Conservation (phyloP, 352 stramenopile genomes). For the Phytophthora pseudosyringae region DNA sequence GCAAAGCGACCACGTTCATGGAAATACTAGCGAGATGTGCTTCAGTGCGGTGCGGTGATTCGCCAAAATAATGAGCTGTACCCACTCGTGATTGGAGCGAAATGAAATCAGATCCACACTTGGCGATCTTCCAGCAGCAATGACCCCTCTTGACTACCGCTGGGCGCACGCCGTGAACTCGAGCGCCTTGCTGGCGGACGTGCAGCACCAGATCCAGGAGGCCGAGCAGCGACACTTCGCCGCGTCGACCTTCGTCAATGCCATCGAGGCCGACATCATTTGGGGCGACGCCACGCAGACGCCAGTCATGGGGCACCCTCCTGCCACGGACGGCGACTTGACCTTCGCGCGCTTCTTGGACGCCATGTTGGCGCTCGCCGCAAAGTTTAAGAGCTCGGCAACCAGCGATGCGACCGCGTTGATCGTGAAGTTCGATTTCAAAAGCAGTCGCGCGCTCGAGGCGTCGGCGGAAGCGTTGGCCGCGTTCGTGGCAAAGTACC, state of each 20-base stretch:
- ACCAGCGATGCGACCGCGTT: conserved; percentile 40
- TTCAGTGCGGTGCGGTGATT: conserved; percentile 2
- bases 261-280: conserved; percentile 77
- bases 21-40: conserved; percentile 32
- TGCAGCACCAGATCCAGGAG: conserved; percentile 40
- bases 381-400: conserved; percentile 14
- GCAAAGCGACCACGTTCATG: conserved; percentile 6
- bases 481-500: conserved; percentile 51
- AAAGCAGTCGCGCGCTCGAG: conserved; percentile 60
- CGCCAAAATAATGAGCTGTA: conserved; percentile 9
- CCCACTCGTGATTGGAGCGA: conserved; percentile 16
- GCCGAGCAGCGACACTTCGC: conserved; percentile 26
- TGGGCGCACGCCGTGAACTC: conserved; percentile 80
- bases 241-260: conserved; percentile 50
- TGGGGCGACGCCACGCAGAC: conserved; percentile 58
- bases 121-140: conserved; percentile 36
- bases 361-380: conserved; percentile 49
- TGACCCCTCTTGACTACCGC: conserved; percentile 60
- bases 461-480: conserved; percentile 37
- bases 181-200: conserved; percentile 30
- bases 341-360: conserved; percentile 51
- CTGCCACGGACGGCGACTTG: conserved; percentile 60
- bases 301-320: conserved; percentile 73
- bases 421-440: conserved; percentile 82
- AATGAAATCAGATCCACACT: conserved; percentile 23